These are phyloP conservation scores for Parafenestella ontariensis DNA, from an alignment of 2,329 filamentous ascomycete species.

Conservation along the genomic window DNA sequence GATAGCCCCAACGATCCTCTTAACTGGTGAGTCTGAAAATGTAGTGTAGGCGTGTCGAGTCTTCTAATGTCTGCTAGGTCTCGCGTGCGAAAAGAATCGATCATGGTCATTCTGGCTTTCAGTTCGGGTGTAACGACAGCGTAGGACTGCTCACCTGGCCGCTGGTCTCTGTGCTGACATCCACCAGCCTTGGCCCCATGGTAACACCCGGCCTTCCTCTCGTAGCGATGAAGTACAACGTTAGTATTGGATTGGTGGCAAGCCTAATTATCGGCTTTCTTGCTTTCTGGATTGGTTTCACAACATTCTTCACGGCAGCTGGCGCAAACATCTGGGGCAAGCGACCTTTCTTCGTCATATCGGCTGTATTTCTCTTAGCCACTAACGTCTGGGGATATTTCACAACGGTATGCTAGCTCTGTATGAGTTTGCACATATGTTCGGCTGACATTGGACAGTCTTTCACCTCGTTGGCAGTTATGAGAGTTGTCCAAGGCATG, in stretches of 20 bases:
- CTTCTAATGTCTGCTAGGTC: slow-evolving; percentile 27
- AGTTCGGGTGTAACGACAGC: slow-evolving; percentile 43
- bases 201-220: slow-evolving; percentile 49
- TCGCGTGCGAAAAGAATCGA: slow-evolving; percentile 37
- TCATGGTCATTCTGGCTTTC: slow-evolving; percentile 45
- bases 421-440: not conserved
- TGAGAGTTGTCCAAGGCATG: slow-evolving; percentile 84
- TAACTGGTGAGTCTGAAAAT: slow-evolving; percentile 39
- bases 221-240: slow-evolving; percentile 45
- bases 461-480: slow-evolving; percentile 48
- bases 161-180: not conserved
- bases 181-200: slow-evolving; percentile 50
- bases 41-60: not conserved
- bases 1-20: slow-evolving; percentile 91
- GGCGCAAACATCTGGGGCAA: slow-evolving; percentile 51
- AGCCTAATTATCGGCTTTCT: slow-evolving; percentile 50
- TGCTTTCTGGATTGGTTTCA: slow-evolving; percentile 49
- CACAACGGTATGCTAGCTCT: slow-evolving; percentile 22
- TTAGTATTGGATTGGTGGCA: slow-evolving; percentile 48
- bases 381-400: slow-evolving; percentile 53
- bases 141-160: slow-evolving; percentile 10
- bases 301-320: slow-evolving; percentile 53
- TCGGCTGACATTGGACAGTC: slow-evolving; percentile 24
- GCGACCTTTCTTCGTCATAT: slow-evolving; percentile 49
- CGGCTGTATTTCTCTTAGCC: slow-evolving; percentile 42